phyloP scores from a whole-genome alignment of 768 basidiomycete genomes.

The Tricholoma flavovirens region DNA sequence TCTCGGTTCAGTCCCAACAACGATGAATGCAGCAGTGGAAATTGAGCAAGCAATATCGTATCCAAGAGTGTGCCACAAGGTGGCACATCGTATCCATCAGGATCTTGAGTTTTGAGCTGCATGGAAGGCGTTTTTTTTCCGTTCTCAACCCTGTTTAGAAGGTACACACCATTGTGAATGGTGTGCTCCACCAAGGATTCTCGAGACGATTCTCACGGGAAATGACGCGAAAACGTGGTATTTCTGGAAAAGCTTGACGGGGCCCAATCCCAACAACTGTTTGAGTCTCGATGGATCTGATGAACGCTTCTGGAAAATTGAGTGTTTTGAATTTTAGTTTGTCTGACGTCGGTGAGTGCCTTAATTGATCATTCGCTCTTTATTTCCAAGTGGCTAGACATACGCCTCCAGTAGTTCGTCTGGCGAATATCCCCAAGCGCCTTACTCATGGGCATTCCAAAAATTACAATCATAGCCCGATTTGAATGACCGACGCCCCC shows the following conservation, averaged over 20 bases:
- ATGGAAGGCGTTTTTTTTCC: not conserved
- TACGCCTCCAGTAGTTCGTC: not conserved
- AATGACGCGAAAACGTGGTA: not conserved
- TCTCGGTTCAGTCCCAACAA: too few relatives aligned
- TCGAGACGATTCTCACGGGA: not conserved
- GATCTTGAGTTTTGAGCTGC: not conserved
- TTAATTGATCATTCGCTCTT: not conserved
- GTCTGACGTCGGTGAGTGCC: not conserved
- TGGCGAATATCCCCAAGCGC: not conserved
- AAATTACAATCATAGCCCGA: not conserved
- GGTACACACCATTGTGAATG: not conserved
- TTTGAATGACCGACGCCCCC: not conserved
- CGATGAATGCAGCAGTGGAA: too few relatives aligned
- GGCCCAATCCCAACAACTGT: not conserved
- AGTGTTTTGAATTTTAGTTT: not conserved
- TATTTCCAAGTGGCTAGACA: not conserved
- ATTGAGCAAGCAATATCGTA: too few relatives aligned
- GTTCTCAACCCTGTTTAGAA: not conserved
- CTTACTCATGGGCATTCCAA: not conserved
- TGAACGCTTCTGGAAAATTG: not conserved
- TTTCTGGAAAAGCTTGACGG: not conserved
- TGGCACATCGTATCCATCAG: not conserved
- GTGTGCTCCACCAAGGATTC: not conserved
- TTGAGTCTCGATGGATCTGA: not conserved
- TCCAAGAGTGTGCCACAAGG: not conserved